Percentiles rank a stretch among this genome's conserved stretches.
These are phyloP conservation scores for Salix brachista DNA, from an alignment of 345 rosid species.

Conservation along the genomic window DNA sequence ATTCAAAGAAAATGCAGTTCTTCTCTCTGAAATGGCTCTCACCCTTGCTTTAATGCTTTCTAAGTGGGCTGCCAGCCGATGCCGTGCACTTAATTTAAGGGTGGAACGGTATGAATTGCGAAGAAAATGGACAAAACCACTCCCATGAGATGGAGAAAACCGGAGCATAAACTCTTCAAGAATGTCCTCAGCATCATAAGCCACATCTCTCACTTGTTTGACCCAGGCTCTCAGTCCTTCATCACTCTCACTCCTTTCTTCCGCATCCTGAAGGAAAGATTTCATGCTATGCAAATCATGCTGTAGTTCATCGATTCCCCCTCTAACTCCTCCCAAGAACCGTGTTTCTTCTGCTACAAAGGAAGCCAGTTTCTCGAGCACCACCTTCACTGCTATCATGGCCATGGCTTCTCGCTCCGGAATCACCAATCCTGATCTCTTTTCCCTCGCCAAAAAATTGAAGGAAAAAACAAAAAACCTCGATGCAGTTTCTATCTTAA, in stretches of 20 bases:
- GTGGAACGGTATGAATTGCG: not conserved
- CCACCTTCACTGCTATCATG: slow-evolving; percentile 3
- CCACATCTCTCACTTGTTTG: slow-evolving; percentile 11
- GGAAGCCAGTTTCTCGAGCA: not conserved
- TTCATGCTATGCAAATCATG: slow-evolving; percentile 7
- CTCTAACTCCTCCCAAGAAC: slow-evolving; percentile 2
- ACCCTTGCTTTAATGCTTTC: not conserved
- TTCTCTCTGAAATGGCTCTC: slow-evolving; percentile 5
- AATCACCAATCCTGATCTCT: not conserved
- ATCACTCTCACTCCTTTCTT: slow-evolving; percentile 7
- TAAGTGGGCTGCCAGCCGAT: not conserved
- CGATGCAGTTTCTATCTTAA: not conserved
- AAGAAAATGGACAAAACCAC: not conserved
- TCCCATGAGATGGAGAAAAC: not conserved
- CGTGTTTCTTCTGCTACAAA: not conserved
- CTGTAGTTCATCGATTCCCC: not conserved
- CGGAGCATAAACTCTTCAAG: not conserved
- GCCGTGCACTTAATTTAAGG: not conserved
- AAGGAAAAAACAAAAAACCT: not conserved
- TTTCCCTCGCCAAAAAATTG: not conserved
- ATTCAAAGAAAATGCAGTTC: slow-evolving; percentile 7
- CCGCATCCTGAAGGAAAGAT: slow-evolving; percentile 12
- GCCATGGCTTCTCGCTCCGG: slow-evolving; percentile 1
- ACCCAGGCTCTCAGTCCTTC: slow-evolving; percentile 2
- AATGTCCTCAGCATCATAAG: slow-evolving; percentile 7